These are phyloP conservation scores for Wilhelminamyces savonicus DNA, from an alignment of 805 yeast species.

Conservation along the genomic window DNA sequence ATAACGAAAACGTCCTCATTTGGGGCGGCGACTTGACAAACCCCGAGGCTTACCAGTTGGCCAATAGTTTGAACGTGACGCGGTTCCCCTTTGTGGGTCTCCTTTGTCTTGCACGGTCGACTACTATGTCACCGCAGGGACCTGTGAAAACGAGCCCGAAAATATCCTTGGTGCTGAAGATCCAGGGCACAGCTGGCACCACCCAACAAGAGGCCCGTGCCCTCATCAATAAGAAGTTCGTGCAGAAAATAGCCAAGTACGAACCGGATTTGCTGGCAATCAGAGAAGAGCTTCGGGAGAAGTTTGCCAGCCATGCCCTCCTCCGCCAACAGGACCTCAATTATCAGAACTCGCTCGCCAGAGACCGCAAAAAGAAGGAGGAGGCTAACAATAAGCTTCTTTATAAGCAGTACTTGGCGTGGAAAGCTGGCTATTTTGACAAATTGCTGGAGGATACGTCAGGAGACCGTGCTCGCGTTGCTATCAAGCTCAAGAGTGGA, in stretches of 20 bases:
- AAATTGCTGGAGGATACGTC: constrained; percentile 13
- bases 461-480: constrained; percentile 48
- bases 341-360: constrained; percentile 60
- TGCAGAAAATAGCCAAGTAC: constrained; percentile 46
- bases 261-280: constrained; percentile 56
- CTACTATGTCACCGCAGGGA: constrained; percentile 50
- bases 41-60: constrained; percentile 79
- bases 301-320: constrained; percentile 49
- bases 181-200: constrained; percentile 48
- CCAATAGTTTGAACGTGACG: constrained; percentile 65
- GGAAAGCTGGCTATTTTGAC: constrained; percentile 21
- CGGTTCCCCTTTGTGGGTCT: constrained; percentile 80
- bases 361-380: constrained; percentile 51
- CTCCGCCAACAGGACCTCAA: constrained; percentile 73
- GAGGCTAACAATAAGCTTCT: constrained; percentile 18
- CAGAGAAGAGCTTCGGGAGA: constrained; percentile 57
- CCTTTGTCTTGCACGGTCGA: constrained; percentile 58
- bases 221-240: constrained; percentile 32
- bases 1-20: constrained; percentile 44
- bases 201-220: constrained; percentile 14
- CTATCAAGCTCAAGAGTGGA: constrained; percentile 63
- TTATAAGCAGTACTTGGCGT: constrained; percentile 33
- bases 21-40: constrained; percentile 90
- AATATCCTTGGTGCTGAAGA: constrained; percentile 52
- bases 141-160: constrained; percentile 47